Base-by-base conservation (phyloP, 371 early-diverging fungal genomes). In the Circinella minor region DNA sequence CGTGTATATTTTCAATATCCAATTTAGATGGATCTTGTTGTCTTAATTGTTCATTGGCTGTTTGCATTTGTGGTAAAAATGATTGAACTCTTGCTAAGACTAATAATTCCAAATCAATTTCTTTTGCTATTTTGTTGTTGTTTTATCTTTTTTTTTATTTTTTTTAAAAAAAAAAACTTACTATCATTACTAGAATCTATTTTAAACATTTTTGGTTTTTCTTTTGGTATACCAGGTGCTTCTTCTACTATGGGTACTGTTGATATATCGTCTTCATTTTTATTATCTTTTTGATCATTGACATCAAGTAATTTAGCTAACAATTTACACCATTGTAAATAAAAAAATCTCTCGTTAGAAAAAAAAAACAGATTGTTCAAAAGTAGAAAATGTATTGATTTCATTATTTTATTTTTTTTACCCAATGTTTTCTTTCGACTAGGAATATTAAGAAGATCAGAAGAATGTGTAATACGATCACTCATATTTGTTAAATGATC, bases 1-100 rank as follows among this genome's bases (percentile, higher is more conserved):
- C 79, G 27, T 77, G 75, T 3, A 89, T 77, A 61, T 90, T 83
- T 61, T 89, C 90, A 64, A 89, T 88, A 64, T 88, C 80, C 9
- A 87, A 55, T 55, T 78, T 74, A 10, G 72, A 63, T 1, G 81
- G 80, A 68, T 89, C 86, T 20, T 66, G 63, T 14, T 69, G 36
- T 36, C 78, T 63, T 4, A 89, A 76, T 34, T 81, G 64, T n/a
- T 78, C 73, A 67, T 89, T 89, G n/a, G 89, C 89, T 27, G 71
- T 68, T 47, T 87, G 81, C 6, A 89, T 67, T 72, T 89, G 87
- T 0, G 88, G 89, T 60, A 89, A 71, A 66, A 89, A 88, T 27
- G 86, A 80, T 68, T 87, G 83, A 3, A 89, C 81, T 48, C 86
- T 77, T 47, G 88, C 81, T 34, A 89, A 69, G 48, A 89, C 81